Evolutionary conservation across 2,329 filamentous ascomycete species (phyloP).

Genomic region (Aspergillus aculeatinus): DNA sequence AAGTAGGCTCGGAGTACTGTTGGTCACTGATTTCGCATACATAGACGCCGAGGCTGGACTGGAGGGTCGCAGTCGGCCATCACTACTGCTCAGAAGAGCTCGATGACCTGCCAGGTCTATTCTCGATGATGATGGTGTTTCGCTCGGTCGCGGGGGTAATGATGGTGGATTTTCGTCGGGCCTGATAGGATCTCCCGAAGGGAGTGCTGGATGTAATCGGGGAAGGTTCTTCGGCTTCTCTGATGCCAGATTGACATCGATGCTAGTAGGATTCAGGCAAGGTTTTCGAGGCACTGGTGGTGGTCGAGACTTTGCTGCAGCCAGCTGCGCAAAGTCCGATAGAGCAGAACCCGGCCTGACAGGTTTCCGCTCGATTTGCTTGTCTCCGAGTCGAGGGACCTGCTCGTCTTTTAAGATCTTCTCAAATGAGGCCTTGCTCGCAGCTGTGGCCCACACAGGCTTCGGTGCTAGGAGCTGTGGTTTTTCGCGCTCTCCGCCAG

Average conservation of each 20-base stretch:
- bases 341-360: slow-evolving; percentile 1
- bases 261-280: neutral
- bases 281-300: slow-evolving; percentile 20
- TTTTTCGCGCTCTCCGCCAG: slow-evolving; percentile 13
- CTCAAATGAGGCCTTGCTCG: slow-evolving; percentile 6
- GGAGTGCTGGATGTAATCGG: slow-evolving; percentile 18
- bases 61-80: slow-evolving; percentile 19
- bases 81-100: slow-evolving; percentile 8
- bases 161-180: slow-evolving; percentile 22
- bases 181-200: slow-evolving; percentile 10
- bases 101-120: slow-evolving; percentile 9
- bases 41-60: slow-evolving; percentile 29
- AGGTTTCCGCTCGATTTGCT: slow-evolving; percentile 14
- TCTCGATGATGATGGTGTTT: neutral
- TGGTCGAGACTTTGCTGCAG: slow-evolving; percentile 18
- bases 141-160: slow-evolving; percentile 27
- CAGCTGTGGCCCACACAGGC: slow-evolving; percentile 22
- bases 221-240: slow-evolving; percentile 2
- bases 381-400: slow-evolving; percentile 1
- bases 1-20: slow-evolving; percentile 24
- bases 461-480: slow-evolving; percentile 26
- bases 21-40: slow-evolving; percentile 25
- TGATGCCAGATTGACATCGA: neutral
- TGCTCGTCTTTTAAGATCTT: slow-evolving; percentile 5
- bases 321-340: slow-evolving; percentile 6